Evolutionary conservation across 2,329 filamentous ascomycete genomes (phyloP), one percentile per base, ranked within the genome.

Genomic region (Tolypocladium sp.): DNA sequence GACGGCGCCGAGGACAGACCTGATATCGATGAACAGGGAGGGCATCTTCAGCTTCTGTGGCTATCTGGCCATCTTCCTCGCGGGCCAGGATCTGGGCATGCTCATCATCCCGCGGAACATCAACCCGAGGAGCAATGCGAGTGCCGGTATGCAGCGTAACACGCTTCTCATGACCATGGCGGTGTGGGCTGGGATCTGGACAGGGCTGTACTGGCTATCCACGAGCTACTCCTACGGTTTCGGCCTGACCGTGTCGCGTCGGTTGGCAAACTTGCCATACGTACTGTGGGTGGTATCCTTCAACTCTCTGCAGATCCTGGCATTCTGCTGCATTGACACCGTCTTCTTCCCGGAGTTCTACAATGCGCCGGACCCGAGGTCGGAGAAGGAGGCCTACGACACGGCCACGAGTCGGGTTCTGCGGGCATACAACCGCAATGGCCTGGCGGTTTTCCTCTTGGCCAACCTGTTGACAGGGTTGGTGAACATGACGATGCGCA

Each of bases 11-110:
- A 86, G 94, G 5, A 85, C 82, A 0, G 84, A 92, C 67, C 77
- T 96, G 17, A 72, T 99, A 7, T 93, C 91, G 2, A 90, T 92
- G 79, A 99, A 99, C 70, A 84, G 93, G 33, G 94, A 99, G 73
- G 94, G 94, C 0, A 81, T 99, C n/a, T 96, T 93, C 73, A 96
- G 92, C 58, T 96, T 97, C 72, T 75, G 90, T 56, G 94, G 94
- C 5, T 99, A 99, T 70, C 82, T 99, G 53, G 89, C 93, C 54
- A 97, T 99, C 60, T 99, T 97, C 73, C 84, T 99, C 44, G 86
- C 90, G 0, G 94, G 94, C 4, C 91, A 95, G 70, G 89, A 90
- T 46, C 84, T 88, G 22, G 94, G 94, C 56, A 86, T 92, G 74
- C 84, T 87, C 62, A 83, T 94, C 60, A 83, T 97, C 42, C 90